Conservation (phyloP, 2,329 filamentous ascomycete genomes). For the Hymenoscyphus repandus region DNA sequence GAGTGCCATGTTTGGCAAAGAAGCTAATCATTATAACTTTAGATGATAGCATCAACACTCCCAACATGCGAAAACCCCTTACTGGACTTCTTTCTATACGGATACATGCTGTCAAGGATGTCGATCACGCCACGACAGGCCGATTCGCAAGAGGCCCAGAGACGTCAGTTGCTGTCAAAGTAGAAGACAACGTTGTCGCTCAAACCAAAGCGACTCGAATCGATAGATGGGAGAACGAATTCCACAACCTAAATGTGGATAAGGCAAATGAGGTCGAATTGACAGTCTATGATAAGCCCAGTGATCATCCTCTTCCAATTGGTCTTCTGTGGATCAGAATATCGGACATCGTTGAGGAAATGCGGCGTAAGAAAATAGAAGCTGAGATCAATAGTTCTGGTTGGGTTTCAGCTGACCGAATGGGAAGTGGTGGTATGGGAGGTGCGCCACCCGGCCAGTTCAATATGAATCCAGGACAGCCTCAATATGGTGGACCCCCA, state of each 20-base stretch:
- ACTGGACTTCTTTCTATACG: constrained; percentile 84
- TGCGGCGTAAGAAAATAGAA: constrained; percentile 95
- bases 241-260: constrained; percentile 88
- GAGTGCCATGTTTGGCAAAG: constrained; percentile 6
- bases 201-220: constrained; percentile 79
- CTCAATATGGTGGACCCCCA: constrained; percentile 42
- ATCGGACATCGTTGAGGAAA: constrained; percentile 95
- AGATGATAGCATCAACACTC: constrained; percentile 96
- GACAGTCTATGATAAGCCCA: constrained; percentile 93
- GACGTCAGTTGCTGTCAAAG: constrained; percentile 93
- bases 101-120: constrained; percentile 84
- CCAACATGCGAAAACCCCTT: constrained; percentile 92
- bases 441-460: constrained; percentile 48
- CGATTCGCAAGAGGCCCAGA: constrained; percentile 87
- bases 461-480: constrained; percentile 47
- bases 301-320: constrained; percentile 86
- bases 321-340: constrained; percentile 95
- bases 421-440: constrained; percentile 57
- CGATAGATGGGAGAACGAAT: constrained; percentile 88
- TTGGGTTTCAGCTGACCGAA: constrained; percentile 96
- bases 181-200: constrained; percentile 88
- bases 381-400: constrained; percentile 90
- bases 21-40: constrained; percentile 2
- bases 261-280: constrained; percentile 98
- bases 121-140: constrained; percentile 81